Evolutionary conservation across 2,329 filamentous ascomycete genomes (phyloP), one percentile per base, ranked within the genome.

Genomic region (Hysterium pulicare): DNA sequence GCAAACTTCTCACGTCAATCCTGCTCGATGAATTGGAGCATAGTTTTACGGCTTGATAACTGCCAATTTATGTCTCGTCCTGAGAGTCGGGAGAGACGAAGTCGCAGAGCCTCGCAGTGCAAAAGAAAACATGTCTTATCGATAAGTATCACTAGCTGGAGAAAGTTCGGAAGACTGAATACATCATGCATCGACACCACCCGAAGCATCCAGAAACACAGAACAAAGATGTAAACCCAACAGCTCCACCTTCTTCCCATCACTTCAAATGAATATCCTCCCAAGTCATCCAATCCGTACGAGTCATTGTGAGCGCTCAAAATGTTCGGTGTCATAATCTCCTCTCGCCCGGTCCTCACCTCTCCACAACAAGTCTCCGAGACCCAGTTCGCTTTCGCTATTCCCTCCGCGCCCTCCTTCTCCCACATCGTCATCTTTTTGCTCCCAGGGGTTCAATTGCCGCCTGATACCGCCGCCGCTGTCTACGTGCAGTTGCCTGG

Each of bases 371-470:
- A 72, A 22, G 69, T 78, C 41, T 77, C 78, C 46, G 69, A 76
- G 33, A 80, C 79, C 2, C 81, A 84, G 64, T 82, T 81, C 64
- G 77, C 79, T 39, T 83, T 84, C 66, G 71, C 81, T 39, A 89
- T 93, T 65, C 82, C 85, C 13, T 65, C 78, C 5, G 58, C 64
- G 20, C 77, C 81, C 1, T 57, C 73, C 4, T 82, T 85, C 65
- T 75, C 72, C 41, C 90, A 97, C 64, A 79, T 97, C 42, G 86
- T 90, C 57, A 83, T 97, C 44, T 95, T 97, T 71, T 76, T 96
- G 26, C 79, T 96, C 1, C 94, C 93, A 0, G 86, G 84, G 33
- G 75, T 85, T 8, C 67, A 77, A 8, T 76, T 98, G 0, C 90
- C 90, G 0, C 73, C 78, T 3, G 79, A 81, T 53, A 86, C 86